Percentiles rank a stretch among this genome's conserved stretches.
These are phyloP conservation scores for Prinsepia uniflora DNA, from an alignment of 306 rosid genomes.

Conservation along the genomic window DNA sequence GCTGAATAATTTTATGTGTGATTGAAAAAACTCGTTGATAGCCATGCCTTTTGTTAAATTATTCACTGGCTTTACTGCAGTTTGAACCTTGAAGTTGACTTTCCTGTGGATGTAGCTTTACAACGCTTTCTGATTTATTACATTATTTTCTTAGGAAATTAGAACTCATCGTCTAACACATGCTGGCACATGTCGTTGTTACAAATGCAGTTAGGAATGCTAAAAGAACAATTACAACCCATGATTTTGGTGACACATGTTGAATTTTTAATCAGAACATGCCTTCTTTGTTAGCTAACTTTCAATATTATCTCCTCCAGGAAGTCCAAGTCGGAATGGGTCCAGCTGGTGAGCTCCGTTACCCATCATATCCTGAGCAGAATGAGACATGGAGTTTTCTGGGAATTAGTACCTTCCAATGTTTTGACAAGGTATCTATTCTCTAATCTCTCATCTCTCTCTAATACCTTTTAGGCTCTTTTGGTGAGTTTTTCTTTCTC, in stretches of 20 bases:
- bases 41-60: neutral
- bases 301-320: conserved; percentile 29
- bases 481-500: too few species aligned
- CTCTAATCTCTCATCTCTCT: neutral
- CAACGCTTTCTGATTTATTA: too few species aligned
- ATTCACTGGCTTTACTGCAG: neutral
- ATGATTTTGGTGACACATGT: neutral
- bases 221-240: neutral
- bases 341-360: conserved; percentile 97
- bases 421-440: conserved; percentile 77
- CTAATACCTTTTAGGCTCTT: neutral
- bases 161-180: neutral
- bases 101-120: neutral
- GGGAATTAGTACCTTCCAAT: conserved; percentile 96
- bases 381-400: conserved; percentile 90
- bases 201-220: neutral
- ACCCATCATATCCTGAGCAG: conserved; percentile 94
- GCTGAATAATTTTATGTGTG: neutral
- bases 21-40: neutral
- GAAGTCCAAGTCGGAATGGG: conserved; percentile 99
- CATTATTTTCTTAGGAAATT: too few species aligned
- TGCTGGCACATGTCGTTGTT: neutral
- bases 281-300: conserved; percentile 12
- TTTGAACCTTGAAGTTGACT: neutral
- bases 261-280: neutral